These are phyloP conservation scores for Chloris gayana DNA, from an alignment of 176 grass and related monocot genomes.

Conservation along the genomic window DNA sequence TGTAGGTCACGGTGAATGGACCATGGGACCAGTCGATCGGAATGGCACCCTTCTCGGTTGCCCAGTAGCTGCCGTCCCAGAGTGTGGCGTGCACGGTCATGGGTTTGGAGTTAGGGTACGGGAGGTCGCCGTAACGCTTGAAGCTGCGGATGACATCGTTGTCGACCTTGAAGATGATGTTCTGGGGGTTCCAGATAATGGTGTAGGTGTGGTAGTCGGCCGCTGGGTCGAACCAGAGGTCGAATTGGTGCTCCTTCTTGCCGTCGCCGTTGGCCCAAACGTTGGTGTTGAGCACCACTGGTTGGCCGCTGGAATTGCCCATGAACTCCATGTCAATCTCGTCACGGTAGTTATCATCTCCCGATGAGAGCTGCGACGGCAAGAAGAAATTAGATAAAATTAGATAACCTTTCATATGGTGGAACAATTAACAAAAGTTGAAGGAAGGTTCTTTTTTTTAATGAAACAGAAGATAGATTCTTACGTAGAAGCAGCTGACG, in stretches of 20 bases:
- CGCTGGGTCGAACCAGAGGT: slow-evolving; percentile 58
- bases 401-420: neutral
- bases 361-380: slow-evolving; percentile 25
- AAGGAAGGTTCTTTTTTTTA: neutral
- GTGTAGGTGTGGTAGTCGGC: slow-evolving; percentile 58
- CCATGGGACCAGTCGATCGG: slow-evolving; percentile 59
- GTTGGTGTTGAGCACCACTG: slow-evolving; percentile 22
- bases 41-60: slow-evolving; percentile 61
- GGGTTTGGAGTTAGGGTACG: slow-evolving; percentile 49
- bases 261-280: slow-evolving; percentile 18
- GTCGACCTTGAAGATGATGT: slow-evolving; percentile 66
- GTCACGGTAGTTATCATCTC: neutral
- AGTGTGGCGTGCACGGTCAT: slow-evolving; percentile 77
- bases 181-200: slow-evolving; percentile 46
- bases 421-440: neutral
- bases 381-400: neutral
- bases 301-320: neutral
- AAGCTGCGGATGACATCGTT: slow-evolving; percentile 22
- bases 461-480: neutral
- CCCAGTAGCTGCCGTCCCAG: slow-evolving; percentile 88
- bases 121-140: slow-evolving; percentile 70
- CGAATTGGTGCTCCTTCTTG: slow-evolving; percentile 48
- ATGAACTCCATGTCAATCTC: slow-evolving; percentile 36
- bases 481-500: slow-evolving; percentile 45
- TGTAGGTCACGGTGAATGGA: slow-evolving; percentile 65